Conservation (phyloP, 805 yeast genomes). For the Candida boidinii region DNA sequence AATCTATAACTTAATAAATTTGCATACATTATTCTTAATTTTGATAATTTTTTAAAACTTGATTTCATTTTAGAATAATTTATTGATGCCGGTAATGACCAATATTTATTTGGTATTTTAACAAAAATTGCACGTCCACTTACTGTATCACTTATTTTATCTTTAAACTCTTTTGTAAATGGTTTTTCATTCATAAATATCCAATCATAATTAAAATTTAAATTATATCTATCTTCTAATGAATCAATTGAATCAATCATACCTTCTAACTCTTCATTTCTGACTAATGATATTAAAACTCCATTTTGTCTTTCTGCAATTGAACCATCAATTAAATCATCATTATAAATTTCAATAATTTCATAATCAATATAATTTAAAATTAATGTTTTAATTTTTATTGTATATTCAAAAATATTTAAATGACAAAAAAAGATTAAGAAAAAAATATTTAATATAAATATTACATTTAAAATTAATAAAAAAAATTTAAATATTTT, state of each 20-base stretch:
- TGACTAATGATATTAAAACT: constrained; percentile 42
- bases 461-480: no score
- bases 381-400: no score
- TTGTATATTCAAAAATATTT: no score
- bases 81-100: constrained; percentile 39
- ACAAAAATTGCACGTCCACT: constrained; percentile 37
- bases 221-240: constrained; percentile 30
- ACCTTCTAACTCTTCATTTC: constrained; percentile 29
- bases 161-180: constrained; percentile 31
- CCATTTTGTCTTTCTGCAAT: constrained; percentile 50
- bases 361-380: no score
- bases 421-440: no score
- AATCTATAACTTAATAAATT: constrained; percentile 55
- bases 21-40: constrained; percentile 42
- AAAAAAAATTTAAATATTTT: no score
- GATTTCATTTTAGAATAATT: constrained; percentile 25
- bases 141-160: constrained; percentile 20
- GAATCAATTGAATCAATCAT: constrained; percentile 28
- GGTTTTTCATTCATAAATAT: constrained; percentile 38
- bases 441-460: no score
- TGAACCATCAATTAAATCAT: no score
- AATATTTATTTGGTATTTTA: constrained; percentile 32
- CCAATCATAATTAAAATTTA: constrained; percentile 32
- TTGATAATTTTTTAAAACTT: constrained; percentile 17
- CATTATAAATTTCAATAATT: no score